Evolutionary conservation across 2,329 filamentous ascomycete species (phyloP), one percentile per base, ranked within the genome.

Genomic region (Tolypocladium capitatum): DNA sequence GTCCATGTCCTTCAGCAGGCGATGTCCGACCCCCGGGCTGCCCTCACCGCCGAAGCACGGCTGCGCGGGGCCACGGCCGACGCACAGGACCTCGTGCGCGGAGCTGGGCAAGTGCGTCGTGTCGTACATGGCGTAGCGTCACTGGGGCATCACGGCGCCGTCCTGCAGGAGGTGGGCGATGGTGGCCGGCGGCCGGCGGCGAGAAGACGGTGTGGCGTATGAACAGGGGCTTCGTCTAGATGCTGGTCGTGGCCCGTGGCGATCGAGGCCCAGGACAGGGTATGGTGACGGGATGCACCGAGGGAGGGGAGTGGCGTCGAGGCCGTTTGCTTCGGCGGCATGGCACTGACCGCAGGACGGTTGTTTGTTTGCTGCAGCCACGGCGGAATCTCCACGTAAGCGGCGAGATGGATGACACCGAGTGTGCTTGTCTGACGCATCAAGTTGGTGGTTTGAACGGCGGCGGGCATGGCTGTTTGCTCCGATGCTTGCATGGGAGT

Each of bases 21-120:
- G 68, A 67, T 86, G 81, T 3, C 71, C 74, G 24, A 24, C 24
- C 3, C 24, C 24, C 24, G 24, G n/a, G n/a, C n/a, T n/a, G 20
- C 5, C 71, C 53, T 83, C 80, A 14, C 80, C 79, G 5, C 82
- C 81, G 52, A 86, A 85, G 51, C 80, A 83, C 1, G 86, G 66
- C 33, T 64, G 69, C 0, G 83, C 82, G n/a, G n/a, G n/a, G n/a
- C 83, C 81, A 2, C 63, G 63, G 38, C 72, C 70, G 43, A 86
- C 71, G 53, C 71, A 76, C 2, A 87, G 71, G 3, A 85, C 74
- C 63, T 86, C 81, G 58, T 86, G 81, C 0, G 76, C 73, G 0
- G 74, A 84, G 55, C 70, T 78, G 64, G 86, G 82, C 60, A 82
- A 86, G 63, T 86, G 82, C 1, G 74, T 78, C 6, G 72, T 74